Base-by-base conservation (phyloP, 2,329 filamentous ascomycete species). In the Xylaria sp. region DNA sequence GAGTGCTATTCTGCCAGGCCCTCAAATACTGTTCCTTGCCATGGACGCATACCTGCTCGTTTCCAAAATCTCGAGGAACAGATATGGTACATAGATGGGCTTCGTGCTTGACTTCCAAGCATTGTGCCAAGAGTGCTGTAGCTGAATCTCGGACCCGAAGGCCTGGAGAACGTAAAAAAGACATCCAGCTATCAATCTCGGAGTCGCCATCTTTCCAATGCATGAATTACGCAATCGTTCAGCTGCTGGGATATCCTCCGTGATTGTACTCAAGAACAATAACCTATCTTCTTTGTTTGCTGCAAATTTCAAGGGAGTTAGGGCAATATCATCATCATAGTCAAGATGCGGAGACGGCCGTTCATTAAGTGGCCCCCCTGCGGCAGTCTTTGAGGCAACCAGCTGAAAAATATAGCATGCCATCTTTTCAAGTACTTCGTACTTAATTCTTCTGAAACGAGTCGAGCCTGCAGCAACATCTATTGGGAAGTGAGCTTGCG, bases 121-220 rank as follows among this genome's bases (percentile, higher is more conserved):
- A 65, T 70, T 59, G 28, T 38, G 68, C 68, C 65, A 68, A 70
- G 62, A 46, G 53, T 53, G 57, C 57, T 59, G 46, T 48, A 56
- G 46, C 58, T 58, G 17, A 53, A 54, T 62, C 51, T 70, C 68
- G 68, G 68, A 63, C 61, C 64, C 68, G 68, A 70, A 59, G 26
- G 46, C 36, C 33, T 61, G 6, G 17, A 40, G 65, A 59, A 59
- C 28, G 26, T 23, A 42, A 61, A 54, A 54, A 28, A 36, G 11
- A 60, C 40, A 33, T 65, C 49, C 44, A 57, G 49, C 58, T 60
- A 51, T 66, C 53, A 59, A 56, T 65, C 59, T 63, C 46, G 66
- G 66, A 63, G 48, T 58, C 44, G 33, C 44, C 59, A 62, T 63
- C 42, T 58, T 49, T 40, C 48, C 23, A 63, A 70, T 66, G 66